These are phyloP conservation scores for Carallia pectinifolia DNA, from an alignment of 345 rosid species.

Conservation along the genomic window DNA sequence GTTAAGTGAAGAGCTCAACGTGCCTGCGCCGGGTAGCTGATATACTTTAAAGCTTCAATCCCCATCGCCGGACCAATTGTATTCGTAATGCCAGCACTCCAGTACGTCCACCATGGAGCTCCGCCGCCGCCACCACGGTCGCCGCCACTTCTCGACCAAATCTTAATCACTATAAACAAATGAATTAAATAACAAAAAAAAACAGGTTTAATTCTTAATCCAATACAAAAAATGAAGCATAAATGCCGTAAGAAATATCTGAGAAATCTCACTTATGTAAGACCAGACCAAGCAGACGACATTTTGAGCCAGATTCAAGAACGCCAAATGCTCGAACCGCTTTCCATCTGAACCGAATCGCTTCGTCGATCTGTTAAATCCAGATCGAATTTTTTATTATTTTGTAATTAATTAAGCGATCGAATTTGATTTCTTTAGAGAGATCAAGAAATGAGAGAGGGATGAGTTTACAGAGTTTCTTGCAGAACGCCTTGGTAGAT, in stretches of 20 bases:
- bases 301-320: conserved; percentile 86
- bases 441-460: too few species aligned
- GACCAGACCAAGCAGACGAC: conserved; percentile 91
- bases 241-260: too few species aligned
- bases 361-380: conserved; percentile 70
- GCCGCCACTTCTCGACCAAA: conserved; percentile 63
- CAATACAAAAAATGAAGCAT: too few species aligned
- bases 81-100: conserved; percentile 98
- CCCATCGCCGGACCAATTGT: conserved; percentile 99
- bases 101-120: conserved; percentile 92
- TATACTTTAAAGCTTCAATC: conserved; percentile 92
- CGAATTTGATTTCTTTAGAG: not conserved
- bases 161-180: conserved; percentile 60
- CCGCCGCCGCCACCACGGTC: conserved; percentile 71
- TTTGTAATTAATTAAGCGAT: not conserved
- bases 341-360: conserved; percentile 76
- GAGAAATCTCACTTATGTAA: conserved; percentile 63
- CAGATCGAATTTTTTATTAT: not conserved
- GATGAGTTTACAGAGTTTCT: conserved; percentile 70
- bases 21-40: conserved; percentile 98
- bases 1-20: conserved; percentile 8
- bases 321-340: conserved; percentile 91
- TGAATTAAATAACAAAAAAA: too few species aligned
- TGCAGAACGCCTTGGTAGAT: conserved; percentile 96
- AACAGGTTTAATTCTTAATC: too few species aligned